Percentiles rank a stretch among this genome's conserved stretches.
These are phyloP conservation scores for Pistacia integerrima DNA, from an alignment of 345 rosid genomes.

Conservation along the genomic window DNA sequence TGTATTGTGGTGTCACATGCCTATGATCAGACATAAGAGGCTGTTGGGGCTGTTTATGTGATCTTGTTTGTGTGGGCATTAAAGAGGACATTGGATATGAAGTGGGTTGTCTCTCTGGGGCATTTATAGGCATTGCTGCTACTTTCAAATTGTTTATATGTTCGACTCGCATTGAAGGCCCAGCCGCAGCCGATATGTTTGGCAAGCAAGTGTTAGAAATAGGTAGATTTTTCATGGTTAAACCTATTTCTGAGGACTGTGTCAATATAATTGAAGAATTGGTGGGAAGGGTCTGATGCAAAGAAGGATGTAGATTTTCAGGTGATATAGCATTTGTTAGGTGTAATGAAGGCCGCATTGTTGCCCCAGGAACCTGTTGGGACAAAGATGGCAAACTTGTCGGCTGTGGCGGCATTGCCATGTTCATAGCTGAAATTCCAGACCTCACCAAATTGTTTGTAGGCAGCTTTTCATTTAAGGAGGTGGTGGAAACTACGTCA, in stretches of 20 bases:
- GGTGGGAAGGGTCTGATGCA: conserved; percentile 23
- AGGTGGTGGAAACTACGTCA: conserved; percentile 7
- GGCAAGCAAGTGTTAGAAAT: neutral
- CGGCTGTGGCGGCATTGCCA: conserved; percentile 37
- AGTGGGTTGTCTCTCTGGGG: conserved; percentile 27
- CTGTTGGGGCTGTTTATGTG: conserved; percentile 25
- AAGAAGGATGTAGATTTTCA: conserved; percentile 31
- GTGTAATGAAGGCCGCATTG: conserved; percentile 33
- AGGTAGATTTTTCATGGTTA: conserved; percentile 17
- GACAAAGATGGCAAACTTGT: conserved; percentile 29
- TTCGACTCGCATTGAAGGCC: conserved; percentile 27
- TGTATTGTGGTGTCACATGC: conserved; percentile 12
- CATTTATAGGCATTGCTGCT: conserved; percentile 10
- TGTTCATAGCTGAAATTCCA: conserved; percentile 27
- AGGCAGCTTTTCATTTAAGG: conserved; percentile 16
- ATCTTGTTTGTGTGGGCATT: conserved; percentile 15
- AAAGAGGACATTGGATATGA: conserved; percentile 23
- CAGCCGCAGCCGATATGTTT: conserved; percentile 22
- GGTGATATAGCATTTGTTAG: conserved; percentile 23
- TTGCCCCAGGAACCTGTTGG: conserved; percentile 37
- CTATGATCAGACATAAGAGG: conserved; percentile 21
- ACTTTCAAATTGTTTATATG: conserved; percentile 15
- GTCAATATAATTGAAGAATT: conserved; percentile 19
- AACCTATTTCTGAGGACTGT: conserved; percentile 18
- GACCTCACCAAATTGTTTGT: conserved; percentile 20